These are phyloP conservation scores for Piper betle DNA, from an alignment of 164 flowering plant genomes.

Conservation along the genomic window DNA sequence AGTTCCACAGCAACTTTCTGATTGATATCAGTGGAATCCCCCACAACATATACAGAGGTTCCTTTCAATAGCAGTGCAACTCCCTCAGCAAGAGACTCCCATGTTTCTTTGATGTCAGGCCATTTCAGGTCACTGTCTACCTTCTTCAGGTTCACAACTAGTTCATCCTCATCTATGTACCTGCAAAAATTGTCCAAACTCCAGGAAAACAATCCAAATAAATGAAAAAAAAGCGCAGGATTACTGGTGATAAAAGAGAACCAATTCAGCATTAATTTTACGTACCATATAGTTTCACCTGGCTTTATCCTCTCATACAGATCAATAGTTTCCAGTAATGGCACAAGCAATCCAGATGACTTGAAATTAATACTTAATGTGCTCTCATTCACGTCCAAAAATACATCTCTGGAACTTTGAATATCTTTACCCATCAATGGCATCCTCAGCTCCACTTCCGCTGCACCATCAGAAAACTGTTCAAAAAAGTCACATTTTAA, in stretches of 20 bases:
- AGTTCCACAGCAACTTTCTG: constrained; percentile 73
- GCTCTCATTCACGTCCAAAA: constrained; percentile 50
- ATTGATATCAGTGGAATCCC: constrained; percentile 81
- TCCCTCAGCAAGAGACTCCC: constrained; percentile 78
- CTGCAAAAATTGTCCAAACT: constrained; percentile 21
- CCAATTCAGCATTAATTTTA: background rate
- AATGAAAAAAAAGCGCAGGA: background rate
- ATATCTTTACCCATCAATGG: constrained; percentile 25
- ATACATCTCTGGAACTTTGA: constrained; percentile 37
- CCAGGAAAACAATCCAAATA: background rate
- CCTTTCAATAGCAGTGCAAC: constrained; percentile 66
- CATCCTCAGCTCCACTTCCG: constrained; percentile 78
- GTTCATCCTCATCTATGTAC: constrained; percentile 84
- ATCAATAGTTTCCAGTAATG: constrained; percentile 49
- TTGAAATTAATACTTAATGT: constrained; percentile 41
- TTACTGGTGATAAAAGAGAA: background rate
- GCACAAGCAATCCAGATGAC: constrained; percentile 28
- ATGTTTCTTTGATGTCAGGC: constrained; percentile 89
- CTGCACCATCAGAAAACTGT: constrained; percentile 72
- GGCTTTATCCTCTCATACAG: constrained; percentile 84
- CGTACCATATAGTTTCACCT: constrained; percentile 90
- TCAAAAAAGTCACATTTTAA: constrained; percentile 11
- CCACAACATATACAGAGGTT: constrained; percentile 72
- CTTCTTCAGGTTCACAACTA: constrained; percentile 82
- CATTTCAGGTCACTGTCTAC: constrained; percentile 74